Conservation (phyloP, 2,329 filamentous ascomycete genomes). For the Ophiocordyceps unilateralis region DNA sequence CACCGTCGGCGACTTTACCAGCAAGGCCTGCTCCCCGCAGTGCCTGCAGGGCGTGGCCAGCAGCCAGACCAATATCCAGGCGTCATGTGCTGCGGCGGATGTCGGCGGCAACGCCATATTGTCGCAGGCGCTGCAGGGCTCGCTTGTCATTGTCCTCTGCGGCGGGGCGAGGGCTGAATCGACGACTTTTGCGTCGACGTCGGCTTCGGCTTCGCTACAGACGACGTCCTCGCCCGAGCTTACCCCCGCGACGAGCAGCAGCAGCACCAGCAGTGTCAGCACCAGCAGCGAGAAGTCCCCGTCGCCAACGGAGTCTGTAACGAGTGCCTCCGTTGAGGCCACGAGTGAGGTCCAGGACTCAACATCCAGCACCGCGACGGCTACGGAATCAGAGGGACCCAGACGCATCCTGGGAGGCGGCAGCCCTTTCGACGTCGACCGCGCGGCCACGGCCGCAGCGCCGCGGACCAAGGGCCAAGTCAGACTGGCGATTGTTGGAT, state of each 20-base stretch:
- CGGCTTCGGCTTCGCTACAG: background rate
- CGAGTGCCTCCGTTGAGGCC: background rate
- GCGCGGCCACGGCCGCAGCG: background rate
- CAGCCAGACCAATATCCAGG: slow-evolving; percentile 12
- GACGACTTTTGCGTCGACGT: background rate
- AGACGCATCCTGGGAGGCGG: background rate
- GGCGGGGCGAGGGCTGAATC: background rate
- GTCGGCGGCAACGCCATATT: slow-evolving; percentile 16
- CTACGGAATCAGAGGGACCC: slow-evolving; percentile 2
- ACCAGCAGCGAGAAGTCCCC: background rate
- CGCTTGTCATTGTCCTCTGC: slow-evolving; percentile 20
- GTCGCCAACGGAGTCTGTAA: background rate
- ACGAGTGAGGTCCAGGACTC: too few species aligned
- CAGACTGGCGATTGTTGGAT: too few species aligned
- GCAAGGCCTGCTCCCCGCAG: slow-evolving; percentile 17
- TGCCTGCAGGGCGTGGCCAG: slow-evolving; percentile 15
- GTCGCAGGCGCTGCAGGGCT: slow-evolving; percentile 17
- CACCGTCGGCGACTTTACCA: slow-evolving; percentile 16
- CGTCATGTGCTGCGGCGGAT: slow-evolving; percentile 10
- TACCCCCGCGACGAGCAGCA: background rate
- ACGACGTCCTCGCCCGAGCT: background rate
- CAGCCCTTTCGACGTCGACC: background rate
- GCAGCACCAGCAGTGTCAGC: background rate
- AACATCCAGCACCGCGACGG: background rate
- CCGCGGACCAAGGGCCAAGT: background rate